phyloP scores from a whole-genome alignment of 2,329 filamentous ascomycete species.

The Calonectria multiphialidica region DNA sequence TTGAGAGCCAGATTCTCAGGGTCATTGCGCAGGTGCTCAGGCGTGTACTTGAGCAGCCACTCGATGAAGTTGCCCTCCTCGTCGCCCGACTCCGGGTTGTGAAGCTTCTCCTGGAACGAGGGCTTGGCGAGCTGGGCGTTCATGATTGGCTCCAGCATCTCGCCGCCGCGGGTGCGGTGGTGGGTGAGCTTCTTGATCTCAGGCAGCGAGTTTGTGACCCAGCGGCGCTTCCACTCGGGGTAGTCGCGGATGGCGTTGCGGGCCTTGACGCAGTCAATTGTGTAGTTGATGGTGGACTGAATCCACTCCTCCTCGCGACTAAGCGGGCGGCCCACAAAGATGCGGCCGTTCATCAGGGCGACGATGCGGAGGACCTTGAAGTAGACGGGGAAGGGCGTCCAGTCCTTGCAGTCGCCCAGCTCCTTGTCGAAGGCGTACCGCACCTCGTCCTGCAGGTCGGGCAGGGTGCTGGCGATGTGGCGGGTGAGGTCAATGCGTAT shows the following conservation, averaged over 20 bases:
- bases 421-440: conserved; percentile 23
- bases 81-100: conserved; percentile 11
- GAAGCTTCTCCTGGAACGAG: conserved; percentile 23
- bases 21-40: conserved; percentile 15
- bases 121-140: conserved; percentile 14
- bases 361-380: conserved; percentile 23
- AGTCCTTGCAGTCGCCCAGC: conserved; percentile 23
- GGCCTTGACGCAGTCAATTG: conserved; percentile 23
- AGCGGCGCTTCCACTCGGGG: conserved; percentile 22
- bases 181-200: conserved; percentile 19
- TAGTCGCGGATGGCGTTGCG: conserved; percentile 18
- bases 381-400: conserved; percentile 11
- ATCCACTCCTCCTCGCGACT: conserved; percentile 23
- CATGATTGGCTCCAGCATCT: conserved; percentile 22
- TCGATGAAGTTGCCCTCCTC: conserved; percentile 28
- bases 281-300: conserved; percentile 24
- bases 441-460: conserved; percentile 21
- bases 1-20: conserved; percentile 22
- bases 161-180: conserved; percentile 17
- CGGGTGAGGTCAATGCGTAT: conserved; percentile 24
- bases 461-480: conserved; percentile 23
- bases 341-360: conserved; percentile 22
- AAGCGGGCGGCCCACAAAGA: conserved; percentile 23
- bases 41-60: conserved; percentile 23
- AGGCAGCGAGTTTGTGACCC: conserved; percentile 12